These are phyloP conservation scores for Neolentinus lepideus DNA, from an alignment of 1,284 basidiomycete species.

Conservation along the genomic window DNA sequence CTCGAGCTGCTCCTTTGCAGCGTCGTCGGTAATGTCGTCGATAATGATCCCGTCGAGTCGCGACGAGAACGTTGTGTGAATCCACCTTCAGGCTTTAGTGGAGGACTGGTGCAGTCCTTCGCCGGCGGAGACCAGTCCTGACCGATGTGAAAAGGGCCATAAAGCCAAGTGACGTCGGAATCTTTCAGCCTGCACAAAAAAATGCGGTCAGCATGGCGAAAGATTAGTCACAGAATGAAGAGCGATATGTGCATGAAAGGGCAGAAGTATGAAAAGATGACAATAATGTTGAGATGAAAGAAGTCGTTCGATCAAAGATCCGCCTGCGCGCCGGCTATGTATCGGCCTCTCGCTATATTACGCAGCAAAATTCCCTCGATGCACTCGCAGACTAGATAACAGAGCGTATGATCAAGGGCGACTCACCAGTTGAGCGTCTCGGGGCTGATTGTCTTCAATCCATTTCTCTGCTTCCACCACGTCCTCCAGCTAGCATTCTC, in stretches of 20 bases:
- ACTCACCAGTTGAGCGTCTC: constrained; percentile 98
- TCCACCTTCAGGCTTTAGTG: constrained; percentile 5
- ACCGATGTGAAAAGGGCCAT: constrained; percentile 93
- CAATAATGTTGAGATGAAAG: background rate
- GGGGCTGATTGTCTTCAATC: constrained; percentile 90
- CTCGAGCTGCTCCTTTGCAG: constrained; percentile 11
- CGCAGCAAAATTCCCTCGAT: background rate
- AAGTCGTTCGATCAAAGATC: background rate
- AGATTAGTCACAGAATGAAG: background rate
- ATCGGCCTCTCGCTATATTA: background rate
- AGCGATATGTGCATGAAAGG: no score
- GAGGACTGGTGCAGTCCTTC: constrained; percentile 23
- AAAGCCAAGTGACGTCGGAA: constrained; percentile 98
- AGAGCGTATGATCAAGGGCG: constrained; percentile 11
- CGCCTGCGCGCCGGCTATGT: background rate
- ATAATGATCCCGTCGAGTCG: constrained; percentile 22
- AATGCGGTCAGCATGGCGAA: constrained; percentile 4
- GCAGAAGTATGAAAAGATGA: background rate
- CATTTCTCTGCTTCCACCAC: constrained; percentile 99
- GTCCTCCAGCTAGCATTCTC: constrained; percentile 99
- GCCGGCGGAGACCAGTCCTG: constrained; percentile 64
- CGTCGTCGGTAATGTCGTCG: constrained; percentile 15
- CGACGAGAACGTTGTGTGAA: constrained; percentile 16
- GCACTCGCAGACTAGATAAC: constrained; percentile 8
- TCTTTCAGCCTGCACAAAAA: constrained; percentile 83